Evolutionary conservation across 768 basidiomycete genomes (phyloP).

Genomic region (Suillus cothurnatus): DNA sequence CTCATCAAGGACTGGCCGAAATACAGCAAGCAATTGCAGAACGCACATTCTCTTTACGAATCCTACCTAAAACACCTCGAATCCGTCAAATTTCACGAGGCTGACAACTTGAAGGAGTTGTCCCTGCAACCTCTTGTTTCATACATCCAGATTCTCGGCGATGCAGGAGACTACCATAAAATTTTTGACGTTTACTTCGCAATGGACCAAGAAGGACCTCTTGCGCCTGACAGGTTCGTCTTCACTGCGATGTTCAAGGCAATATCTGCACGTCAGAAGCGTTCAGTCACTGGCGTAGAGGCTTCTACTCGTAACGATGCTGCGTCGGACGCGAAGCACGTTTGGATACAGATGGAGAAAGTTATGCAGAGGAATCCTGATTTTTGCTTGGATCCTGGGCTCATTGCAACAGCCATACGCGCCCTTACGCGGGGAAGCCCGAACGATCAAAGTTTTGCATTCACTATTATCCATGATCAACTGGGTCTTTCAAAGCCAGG

Average conservation of each 20-base stretch:
- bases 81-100: constrained; percentile 50
- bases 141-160: constrained; percentile 71
- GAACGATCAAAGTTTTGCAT: constrained; percentile 65
- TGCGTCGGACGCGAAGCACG: constrained; percentile 66
- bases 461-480: constrained; percentile 62
- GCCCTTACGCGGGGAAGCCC: constrained; percentile 58
- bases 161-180: constrained; percentile 58
- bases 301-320: constrained; percentile 37
- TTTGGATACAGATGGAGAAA: constrained; percentile 71
- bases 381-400: constrained; percentile 54
- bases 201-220: constrained; percentile 61
- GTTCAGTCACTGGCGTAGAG: constrained; percentile 16
- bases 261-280: constrained; percentile 28
- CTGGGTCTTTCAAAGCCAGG: constrained; percentile 58
- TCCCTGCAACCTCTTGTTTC: constrained; percentile 48
- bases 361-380: constrained; percentile 45
- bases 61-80: constrained; percentile 54
- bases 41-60: constrained; percentile 63
- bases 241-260: constrained; percentile 70
- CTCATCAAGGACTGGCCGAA: constrained; percentile 62
- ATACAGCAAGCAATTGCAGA: constrained; percentile 60
- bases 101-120: constrained; percentile 49
- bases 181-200: constrained; percentile 78
- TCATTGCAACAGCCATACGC: constrained; percentile 53
- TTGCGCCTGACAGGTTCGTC: constrained; percentile 60